phyloP scores from a whole-genome alignment of 257 asterid genomes.

The Cordia subcordata region DNA sequence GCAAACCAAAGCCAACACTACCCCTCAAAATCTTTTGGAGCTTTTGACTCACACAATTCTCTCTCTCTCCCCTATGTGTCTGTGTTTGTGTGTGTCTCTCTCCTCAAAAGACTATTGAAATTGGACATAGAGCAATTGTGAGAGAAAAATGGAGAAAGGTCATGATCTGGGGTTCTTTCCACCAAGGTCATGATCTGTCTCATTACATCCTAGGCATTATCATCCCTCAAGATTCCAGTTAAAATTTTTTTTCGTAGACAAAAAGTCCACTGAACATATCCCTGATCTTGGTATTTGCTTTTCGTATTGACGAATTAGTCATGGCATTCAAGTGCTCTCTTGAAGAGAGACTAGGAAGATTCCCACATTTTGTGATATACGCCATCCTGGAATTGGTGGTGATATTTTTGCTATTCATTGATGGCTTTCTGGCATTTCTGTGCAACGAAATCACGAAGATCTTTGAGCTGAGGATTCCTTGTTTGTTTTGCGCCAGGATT shows the following conservation, averaged over 20 bases:
- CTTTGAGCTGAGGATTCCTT: conserved; percentile 62
- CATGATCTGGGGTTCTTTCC: conserved; percentile 51
- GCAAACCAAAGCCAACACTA: conserved; percentile 12
- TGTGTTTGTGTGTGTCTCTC: too few species aligned
- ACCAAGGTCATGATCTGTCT: conserved; percentile 57
- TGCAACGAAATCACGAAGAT: conserved; percentile 61
- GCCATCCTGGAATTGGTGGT: conserved; percentile 66
- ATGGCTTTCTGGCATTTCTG: conserved; percentile 59
- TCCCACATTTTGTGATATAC: conserved; percentile 54
- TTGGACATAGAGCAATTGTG: conserved; percentile 16
- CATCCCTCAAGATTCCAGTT: conserved; percentile 12
- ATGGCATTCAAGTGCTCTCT: conserved; percentile 29
- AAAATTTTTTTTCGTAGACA: background rate
- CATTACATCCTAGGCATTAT: conserved; percentile 20
- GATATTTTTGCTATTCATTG: conserved; percentile 60
- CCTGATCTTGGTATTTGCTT: background rate
- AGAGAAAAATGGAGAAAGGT: conserved; percentile 27
- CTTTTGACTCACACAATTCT: conserved; percentile 18
- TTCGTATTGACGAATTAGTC: background rate
- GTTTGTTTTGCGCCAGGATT: conserved; percentile 75
- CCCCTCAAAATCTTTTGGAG: conserved; percentile 29
- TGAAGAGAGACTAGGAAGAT: conserved; percentile 53
- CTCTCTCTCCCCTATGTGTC: background rate
- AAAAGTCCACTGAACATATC: background rate
- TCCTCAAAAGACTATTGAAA: conserved; percentile 24